These are phyloP conservation scores for Nadsonia starkeyi-henricii DNA, from an alignment of 1,139 yeast genomes.

Conservation along the genomic window DNA sequence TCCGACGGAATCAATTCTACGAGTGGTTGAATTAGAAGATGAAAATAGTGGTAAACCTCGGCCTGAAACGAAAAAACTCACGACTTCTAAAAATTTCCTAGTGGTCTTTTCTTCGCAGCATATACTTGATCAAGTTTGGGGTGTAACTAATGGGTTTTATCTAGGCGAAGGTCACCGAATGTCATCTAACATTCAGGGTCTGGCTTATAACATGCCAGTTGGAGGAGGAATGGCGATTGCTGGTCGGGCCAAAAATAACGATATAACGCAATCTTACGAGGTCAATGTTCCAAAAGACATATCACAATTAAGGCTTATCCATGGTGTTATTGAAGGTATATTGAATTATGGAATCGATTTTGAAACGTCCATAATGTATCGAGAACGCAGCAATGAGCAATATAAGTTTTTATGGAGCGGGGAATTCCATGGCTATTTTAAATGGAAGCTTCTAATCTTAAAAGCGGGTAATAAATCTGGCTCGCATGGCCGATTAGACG, in stretches of 20 bases:
- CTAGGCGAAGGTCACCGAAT: slow-evolving; percentile 15
- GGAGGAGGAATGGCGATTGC: too few relatives aligned
- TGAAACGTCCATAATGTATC: slow-evolving; percentile 15
- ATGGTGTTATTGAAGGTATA: slow-evolving; percentile 15
- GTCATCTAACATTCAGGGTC: slow-evolving; percentile 3
- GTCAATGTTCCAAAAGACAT: slow-evolving; percentile 7
- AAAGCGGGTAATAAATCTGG: too few relatives aligned
- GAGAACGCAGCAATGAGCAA: slow-evolving; percentile 13
- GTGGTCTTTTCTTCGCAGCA: slow-evolving; percentile 7
- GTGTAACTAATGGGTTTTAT: slow-evolving; percentile 12
- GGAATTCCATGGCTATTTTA: slow-evolving; percentile 14
- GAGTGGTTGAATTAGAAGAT: too few relatives aligned
- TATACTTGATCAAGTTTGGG: slow-evolving; percentile 10
- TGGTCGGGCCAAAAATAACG: background rate
- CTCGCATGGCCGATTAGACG: too few relatives aligned
- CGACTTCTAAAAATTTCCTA: slow-evolving; percentile 4
- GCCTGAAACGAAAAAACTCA: too few relatives aligned
- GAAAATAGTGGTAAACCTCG: too few relatives aligned
- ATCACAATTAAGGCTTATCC: slow-evolving; percentile 11
- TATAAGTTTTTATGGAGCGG: slow-evolving; percentile 17
- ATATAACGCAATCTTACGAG: background rate
- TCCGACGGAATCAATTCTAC: too few relatives aligned
- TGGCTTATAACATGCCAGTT: too few relatives aligned
- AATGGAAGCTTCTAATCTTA: slow-evolving; percentile 12
- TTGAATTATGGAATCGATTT: slow-evolving; percentile 15